Evolutionary conservation across 2,329 filamentous ascomycete species (phyloP).

Genomic region (Epichloe brachyelytri): DNA sequence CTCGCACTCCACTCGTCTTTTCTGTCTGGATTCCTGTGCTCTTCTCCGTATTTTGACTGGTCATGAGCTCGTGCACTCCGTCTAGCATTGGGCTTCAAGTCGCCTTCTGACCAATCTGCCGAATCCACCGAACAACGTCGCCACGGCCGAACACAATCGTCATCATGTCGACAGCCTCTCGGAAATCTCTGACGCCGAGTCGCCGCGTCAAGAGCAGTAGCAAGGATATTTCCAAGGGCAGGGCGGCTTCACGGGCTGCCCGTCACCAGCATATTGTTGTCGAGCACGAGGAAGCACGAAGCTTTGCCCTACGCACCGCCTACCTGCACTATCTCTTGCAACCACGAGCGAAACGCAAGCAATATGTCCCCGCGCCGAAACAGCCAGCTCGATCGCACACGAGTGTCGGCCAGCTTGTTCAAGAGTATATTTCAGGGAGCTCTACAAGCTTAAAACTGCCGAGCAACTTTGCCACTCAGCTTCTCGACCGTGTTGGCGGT

Average conservation of each 20-base stretch:
- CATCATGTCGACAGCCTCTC: constrained; percentile 39
- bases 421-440: constrained; percentile 57
- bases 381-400: constrained; percentile 50
- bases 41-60: not conserved
- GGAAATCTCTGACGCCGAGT: constrained; percentile 30
- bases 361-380: constrained; percentile 61
- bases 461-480: constrained; percentile 36
- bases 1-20: not conserved
- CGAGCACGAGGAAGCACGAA: constrained; percentile 72
- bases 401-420: constrained; percentile 73
- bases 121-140: not conserved
- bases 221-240: constrained; percentile 27
- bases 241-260: constrained; percentile 26
- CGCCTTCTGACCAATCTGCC: constrained; percentile 14
- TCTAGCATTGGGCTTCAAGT: constrained; percentile 16
- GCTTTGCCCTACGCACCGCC: constrained; percentile 78
- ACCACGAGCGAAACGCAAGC: constrained; percentile 76
- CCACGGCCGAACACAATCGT: not conserved
- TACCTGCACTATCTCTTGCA: constrained; percentile 90
- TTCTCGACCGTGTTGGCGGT: constrained; percentile 63
- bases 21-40: not conserved
- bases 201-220: constrained; percentile 32
- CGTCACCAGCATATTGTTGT: constrained; percentile 34
- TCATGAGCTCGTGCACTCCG: constrained; percentile 2
- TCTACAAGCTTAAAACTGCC: constrained; percentile 42